Base-by-base conservation (phyloP, 352 stramenopile genomes). In the Pythium sp. region DNA sequence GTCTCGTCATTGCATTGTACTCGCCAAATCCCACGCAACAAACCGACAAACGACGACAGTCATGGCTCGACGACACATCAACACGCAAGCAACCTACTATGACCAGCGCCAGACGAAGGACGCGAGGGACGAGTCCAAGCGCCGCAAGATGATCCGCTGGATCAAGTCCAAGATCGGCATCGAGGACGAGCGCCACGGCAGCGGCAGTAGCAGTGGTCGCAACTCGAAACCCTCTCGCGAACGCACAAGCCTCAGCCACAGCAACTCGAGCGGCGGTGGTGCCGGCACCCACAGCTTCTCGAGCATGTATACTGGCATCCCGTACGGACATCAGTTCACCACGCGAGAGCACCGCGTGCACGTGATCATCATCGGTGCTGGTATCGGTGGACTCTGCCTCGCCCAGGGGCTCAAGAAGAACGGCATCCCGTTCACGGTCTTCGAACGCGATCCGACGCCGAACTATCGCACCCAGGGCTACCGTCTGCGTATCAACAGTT, bases 401-500 rank as follows among this genome's bases (percentile, higher is more conserved):
- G 82, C 82, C 0, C 80, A 91, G 63, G 82, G 80, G 0, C 76
- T 91, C 53, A 79, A 80, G 54, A 87, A 87, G 49, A 28, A 76
- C 28, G 80, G 79, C 54, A 87, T 91, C 58, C 80, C 79, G 0
- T 89, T 91, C 72, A 91, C 82, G 0, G 71, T 91, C 32, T 91
- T 89, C 54, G 82, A 91, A 41, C 73, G 82, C 18, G 82, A 91
- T 26, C 80, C 80, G 34, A 79, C 82, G 18, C 75, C 80, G 12
- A 91, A 88, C 66, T 89, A 83, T 56, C 79, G 82, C 3, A 77
- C 79, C 6, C 82, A 91, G 26, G 82, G 82, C 15, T 91, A 89
- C 62, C 75, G 82, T 1, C 69, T 89, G 32, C 80, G 79, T 28
- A 89, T 91, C 70, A 87, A 90, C 70, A 79, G 58, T 30, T 63